These are phyloP conservation scores for Pseudogymnoascus sp. DNA, from an alignment of 2,329 filamentous ascomycete genomes.

Conservation along the genomic window DNA sequence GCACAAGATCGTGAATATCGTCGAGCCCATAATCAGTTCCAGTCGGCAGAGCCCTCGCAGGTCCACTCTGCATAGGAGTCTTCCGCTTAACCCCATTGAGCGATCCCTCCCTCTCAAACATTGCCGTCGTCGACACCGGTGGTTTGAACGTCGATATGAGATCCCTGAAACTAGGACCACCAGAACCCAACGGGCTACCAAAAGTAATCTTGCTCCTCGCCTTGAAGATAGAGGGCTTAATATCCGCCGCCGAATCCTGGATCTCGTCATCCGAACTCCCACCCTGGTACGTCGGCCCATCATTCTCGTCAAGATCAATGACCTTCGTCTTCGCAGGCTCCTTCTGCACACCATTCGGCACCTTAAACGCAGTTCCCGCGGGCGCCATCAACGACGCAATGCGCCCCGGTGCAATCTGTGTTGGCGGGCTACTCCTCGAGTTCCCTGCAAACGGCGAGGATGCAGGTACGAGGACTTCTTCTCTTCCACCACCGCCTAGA, in stretches of 20 bases:
- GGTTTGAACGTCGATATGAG: neutral
- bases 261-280: slow-evolving; percentile 56
- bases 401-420: neutral
- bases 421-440: slow-evolving; percentile 6
- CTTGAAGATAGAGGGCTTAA: slow-evolving; percentile 50
- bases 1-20: slow-evolving; percentile 40
- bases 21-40: slow-evolving; percentile 37
- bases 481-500: slow-evolving; percentile 12
- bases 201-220: slow-evolving; percentile 11
- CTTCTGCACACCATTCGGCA: slow-evolving; percentile 33
- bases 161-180: neutral
- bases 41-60: slow-evolving; percentile 36
- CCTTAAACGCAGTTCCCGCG: slow-evolving; percentile 61
- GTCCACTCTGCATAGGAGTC: slow-evolving; percentile 27
- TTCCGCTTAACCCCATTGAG: neutral
- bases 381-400: slow-evolving; percentile 62
- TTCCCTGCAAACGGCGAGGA: slow-evolving; percentile 56
- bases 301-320: slow-evolving; percentile 44
- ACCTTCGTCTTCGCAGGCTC: slow-evolving; percentile 35
- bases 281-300: slow-evolving; percentile 48
- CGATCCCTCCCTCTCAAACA: neutral
- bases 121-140: neutral
- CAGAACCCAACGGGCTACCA: neutral
- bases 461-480: slow-evolving; percentile 71
- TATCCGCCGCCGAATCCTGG: slow-evolving; percentile 41